A percentile compares a stretch with the other conserved stretches of the same genome.
These are phyloP conservation scores for Flaveria linearis DNA, from an alignment of 129 eudicot species.

Conservation along the genomic window DNA sequence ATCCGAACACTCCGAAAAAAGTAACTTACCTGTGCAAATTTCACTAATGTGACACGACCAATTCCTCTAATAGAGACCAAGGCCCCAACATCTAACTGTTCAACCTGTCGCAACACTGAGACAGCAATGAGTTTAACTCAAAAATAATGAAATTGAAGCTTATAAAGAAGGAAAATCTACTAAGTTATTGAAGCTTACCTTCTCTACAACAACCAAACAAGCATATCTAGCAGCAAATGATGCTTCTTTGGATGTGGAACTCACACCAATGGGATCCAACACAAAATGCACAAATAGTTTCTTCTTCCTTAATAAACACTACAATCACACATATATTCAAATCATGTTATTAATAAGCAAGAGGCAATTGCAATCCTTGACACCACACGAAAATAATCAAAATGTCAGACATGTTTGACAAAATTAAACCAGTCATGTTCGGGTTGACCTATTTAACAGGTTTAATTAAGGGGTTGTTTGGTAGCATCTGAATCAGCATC, in stretches of 20 bases:
- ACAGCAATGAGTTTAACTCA: slow-evolving; percentile 28
- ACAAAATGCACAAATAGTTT: slow-evolving; percentile 74
- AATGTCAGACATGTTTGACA: not conserved
- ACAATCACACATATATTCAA: slow-evolving; percentile 14
- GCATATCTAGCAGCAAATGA: slow-evolving; percentile 74
- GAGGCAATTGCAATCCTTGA: not conserved
- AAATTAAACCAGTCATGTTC: not conserved
- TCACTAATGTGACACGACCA: slow-evolving; percentile 67
- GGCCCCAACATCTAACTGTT: slow-evolving; percentile 72
- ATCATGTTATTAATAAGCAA: slow-evolving; percentile 1
- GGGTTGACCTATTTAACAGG: not conserved
- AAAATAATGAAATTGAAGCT: slow-evolving; percentile 20
- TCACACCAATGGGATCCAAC: slow-evolving; percentile 60
- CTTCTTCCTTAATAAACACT: slow-evolving; percentile 57
- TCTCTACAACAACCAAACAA: slow-evolving; percentile 69
- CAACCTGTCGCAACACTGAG: slow-evolving; percentile 57
- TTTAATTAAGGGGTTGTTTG: not conserved
- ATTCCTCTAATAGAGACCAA: slow-evolving; percentile 68
- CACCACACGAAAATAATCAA: not conserved
- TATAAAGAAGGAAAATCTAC: slow-evolving; percentile 12
- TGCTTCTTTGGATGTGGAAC: slow-evolving; percentile 52
- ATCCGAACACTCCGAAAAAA: not conserved
- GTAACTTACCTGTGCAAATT: slow-evolving; percentile 51
- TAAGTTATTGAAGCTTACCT: slow-evolving; percentile 46
- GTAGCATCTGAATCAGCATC: too few species aligned